Evolutionary conservation across 768 basidiomycete genomes (phyloP).

Genomic region (Mycena olivaceomarginata): DNA sequence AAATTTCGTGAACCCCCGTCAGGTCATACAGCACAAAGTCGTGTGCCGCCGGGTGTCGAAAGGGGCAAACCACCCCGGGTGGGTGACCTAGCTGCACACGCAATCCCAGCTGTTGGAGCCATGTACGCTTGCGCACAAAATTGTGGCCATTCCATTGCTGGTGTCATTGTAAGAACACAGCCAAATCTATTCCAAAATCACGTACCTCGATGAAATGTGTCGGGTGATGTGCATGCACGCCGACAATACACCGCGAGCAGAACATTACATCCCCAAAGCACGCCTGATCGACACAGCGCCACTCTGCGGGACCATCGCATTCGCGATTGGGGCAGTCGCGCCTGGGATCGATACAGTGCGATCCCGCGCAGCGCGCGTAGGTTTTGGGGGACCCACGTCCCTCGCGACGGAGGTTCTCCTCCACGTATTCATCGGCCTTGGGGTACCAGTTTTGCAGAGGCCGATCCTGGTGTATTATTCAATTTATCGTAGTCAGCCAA

Average conservation of each 20-base stretch:
- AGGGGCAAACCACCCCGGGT: conserved; percentile 4
- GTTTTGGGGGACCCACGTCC: background rate
- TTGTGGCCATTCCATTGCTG: conserved; percentile 15
- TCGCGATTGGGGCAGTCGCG: no score
- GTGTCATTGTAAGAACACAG: no score
- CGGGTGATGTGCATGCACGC: background rate
- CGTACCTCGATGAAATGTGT: conserved; percentile 25
- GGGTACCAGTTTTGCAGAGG: background rate
- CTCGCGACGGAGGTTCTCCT: background rate
- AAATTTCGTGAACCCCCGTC: conserved; percentile 33
- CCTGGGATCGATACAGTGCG: background rate
- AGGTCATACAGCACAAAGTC: conserved; percentile 34
- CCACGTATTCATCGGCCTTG: background rate
- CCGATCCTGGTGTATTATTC: background rate
- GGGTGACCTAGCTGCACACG: conserved; percentile 35
- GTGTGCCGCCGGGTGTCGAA: background rate
- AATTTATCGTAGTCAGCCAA: no score
- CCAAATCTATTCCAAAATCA: background rate
- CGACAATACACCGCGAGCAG: conserved; percentile 1
- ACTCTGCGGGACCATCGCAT: no score
- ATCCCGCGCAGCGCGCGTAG: background rate
- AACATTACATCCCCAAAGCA: conserved; percentile 21
- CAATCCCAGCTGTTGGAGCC: conserved; percentile 31
- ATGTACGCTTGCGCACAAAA: conserved; percentile 10
- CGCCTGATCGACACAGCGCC: no score